These are phyloP conservation scores for Saccharomycopsis selenospora DNA, from an alignment of 805 yeast genomes.

Conservation along the genomic window DNA sequence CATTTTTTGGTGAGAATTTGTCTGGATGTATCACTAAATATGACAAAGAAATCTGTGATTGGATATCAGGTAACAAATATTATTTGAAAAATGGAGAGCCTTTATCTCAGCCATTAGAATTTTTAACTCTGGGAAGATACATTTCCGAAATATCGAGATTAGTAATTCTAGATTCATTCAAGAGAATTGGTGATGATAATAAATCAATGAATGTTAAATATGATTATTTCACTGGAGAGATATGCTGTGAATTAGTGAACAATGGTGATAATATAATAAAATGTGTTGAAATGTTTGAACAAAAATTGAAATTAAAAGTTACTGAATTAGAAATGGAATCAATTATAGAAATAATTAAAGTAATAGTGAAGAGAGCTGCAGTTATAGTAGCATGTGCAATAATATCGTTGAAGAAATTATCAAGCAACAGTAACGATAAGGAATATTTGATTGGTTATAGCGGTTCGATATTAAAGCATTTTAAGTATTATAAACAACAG, in stretches of 20 bases:
- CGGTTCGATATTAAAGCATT: constrained; percentile 18
- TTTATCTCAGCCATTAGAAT: constrained; percentile 18
- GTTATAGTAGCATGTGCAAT: constrained; percentile 9
- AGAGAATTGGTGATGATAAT: no score
- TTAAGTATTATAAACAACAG: constrained; percentile 6
- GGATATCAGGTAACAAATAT: background rate
- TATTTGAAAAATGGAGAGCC: background rate
- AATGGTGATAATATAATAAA: background rate
- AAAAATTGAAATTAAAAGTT: no score
- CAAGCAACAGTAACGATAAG: no score
- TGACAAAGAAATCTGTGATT: constrained; percentile 4
- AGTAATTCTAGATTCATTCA: constrained; percentile 5
- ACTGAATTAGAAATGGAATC: constrained; percentile 1
- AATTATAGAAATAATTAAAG: constrained; percentile 4
- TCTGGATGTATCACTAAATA: background rate
- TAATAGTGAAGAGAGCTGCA: constrained; percentile 14
- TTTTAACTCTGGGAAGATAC: constrained; percentile 20
- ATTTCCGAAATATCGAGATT: constrained; percentile 14
- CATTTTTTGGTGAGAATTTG: constrained; percentile 18
- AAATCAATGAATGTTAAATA: background rate
- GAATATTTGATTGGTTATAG: constrained; percentile 9
- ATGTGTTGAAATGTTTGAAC: no score
- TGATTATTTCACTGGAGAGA: constrained; percentile 15
- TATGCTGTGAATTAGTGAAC: constrained; percentile 2
- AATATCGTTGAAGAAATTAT: constrained; percentile 3